Conservation (phyloP, 192 early-diverging fungal genomes). For the Tieghemiomyces parasiticus region DNA sequence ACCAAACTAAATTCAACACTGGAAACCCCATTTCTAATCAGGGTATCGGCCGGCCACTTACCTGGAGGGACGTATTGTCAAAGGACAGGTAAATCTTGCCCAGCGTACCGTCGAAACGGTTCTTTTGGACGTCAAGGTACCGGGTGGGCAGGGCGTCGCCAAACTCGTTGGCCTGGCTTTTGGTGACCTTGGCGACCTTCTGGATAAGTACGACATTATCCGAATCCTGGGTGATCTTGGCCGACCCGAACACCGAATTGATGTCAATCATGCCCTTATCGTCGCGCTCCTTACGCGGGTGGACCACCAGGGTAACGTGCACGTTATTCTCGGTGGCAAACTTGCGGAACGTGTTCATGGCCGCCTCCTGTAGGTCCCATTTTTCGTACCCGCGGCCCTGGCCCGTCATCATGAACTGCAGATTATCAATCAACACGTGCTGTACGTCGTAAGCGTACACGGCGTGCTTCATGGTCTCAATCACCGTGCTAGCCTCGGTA, state of each 20-base stretch:
- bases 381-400: constrained; percentile 42
- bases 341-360: constrained; percentile 39
- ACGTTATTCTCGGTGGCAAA: constrained; percentile 54
- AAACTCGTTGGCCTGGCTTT: constrained; percentile 10
- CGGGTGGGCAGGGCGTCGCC: constrained; percentile 16
- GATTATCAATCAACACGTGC: constrained; percentile 56
- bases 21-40: too few relatives aligned
- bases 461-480: constrained; percentile 47
- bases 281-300: constrained; percentile 45
- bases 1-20: too few relatives aligned
- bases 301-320: constrained; percentile 56
- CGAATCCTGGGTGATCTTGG: constrained; percentile 61
- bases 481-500: constrained; percentile 43
- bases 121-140: constrained; percentile 48
- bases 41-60: too few relatives aligned
- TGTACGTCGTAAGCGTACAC: constrained; percentile 53
- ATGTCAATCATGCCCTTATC: constrained; percentile 37
- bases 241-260: constrained; percentile 54
- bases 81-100: constrained; percentile 36
- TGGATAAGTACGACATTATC: constrained; percentile 61
- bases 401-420: constrained; percentile 61
- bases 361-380: constrained; percentile 53
- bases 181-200: constrained; percentile 14
- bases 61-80: constrained; percentile 8
- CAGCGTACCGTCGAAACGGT: constrained; percentile 53